phyloP scores from a whole-genome alignment of 176 grass and related monocot species.

The Chrysopogon serrulatus region DNA sequence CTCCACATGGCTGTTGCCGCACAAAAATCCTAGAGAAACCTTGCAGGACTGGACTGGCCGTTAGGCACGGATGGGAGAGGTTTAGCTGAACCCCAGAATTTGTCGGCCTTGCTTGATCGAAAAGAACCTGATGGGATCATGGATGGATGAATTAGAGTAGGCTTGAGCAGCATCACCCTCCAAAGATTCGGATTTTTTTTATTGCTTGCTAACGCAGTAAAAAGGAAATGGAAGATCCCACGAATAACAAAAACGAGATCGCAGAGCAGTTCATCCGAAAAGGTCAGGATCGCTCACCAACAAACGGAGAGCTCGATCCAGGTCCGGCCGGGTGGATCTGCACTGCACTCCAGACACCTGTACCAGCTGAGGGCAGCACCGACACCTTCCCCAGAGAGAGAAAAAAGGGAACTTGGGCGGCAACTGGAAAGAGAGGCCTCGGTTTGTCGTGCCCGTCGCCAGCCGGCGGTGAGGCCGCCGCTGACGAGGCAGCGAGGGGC shows the following conservation, averaged over 20 bases:
- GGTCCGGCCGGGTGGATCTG: background rate
- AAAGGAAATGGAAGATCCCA: background rate
- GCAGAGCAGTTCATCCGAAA: background rate
- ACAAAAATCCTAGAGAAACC: background rate
- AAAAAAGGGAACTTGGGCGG: background rate
- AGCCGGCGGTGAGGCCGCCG: background rate
- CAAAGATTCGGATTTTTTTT: background rate
- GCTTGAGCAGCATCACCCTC: background rate
- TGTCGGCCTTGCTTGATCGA: background rate
- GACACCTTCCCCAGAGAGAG: background rate
- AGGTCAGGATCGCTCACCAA: background rate
- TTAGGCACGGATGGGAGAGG: background rate
- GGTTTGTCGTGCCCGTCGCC: background rate
- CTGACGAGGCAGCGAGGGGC: background rate
- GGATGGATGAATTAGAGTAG: background rate
- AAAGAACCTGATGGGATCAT: background rate
- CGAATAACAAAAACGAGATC: background rate
- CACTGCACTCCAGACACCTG: background rate
- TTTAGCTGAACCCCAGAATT: background rate
- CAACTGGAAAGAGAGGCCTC: background rate
- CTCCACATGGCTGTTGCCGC: conserved; percentile 57
- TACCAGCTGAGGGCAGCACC: background rate
- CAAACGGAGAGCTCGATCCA: background rate
- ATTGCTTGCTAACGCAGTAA: background rate
- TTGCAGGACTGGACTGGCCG: background rate